Percentiles rank a stretch among this genome's conserved stretches.
Evolutionary conservation across 2,329 filamentous ascomycete genomes (phyloP).

Genomic region (Paracoccidioides lutzii): DNA sequence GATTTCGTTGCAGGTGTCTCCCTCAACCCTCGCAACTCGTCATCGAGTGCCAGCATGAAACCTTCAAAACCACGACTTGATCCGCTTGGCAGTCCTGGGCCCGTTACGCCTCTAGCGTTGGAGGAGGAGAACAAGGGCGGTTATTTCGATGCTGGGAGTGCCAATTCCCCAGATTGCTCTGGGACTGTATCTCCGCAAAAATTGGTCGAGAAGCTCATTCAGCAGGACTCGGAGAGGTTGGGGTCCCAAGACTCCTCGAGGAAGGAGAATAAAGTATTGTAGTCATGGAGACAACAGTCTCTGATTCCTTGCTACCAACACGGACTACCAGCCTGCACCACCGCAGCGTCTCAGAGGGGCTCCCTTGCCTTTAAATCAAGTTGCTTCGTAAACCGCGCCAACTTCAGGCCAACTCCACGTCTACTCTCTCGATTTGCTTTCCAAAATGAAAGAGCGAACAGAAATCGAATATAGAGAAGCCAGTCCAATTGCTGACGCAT

Average conservation of each 20-base stretch:
- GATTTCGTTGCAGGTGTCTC: constrained; percentile 29
- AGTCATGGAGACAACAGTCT: constrained; percentile 3
- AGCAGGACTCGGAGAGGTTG: constrained; percentile 22
- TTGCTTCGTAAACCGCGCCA: too few species aligned
- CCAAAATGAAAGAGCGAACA: too few species aligned
- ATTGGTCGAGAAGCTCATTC: constrained; percentile 22
- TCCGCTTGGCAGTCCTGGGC: constrained; percentile 34
- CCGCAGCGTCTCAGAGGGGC: too few species aligned
- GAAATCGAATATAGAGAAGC: too few species aligned
- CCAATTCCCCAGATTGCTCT: constrained; percentile 7
- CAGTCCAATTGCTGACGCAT: too few species aligned
- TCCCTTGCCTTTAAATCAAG: too few species aligned
- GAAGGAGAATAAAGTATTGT: constrained; percentile 19
- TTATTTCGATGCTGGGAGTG: constrained; percentile 27
- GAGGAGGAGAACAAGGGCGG: constrained; percentile 25
- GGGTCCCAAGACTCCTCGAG: constrained; percentile 16
- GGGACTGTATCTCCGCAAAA: constrained; percentile 20
- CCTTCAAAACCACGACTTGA: constrained; percentile 34
- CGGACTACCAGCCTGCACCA: not conserved
- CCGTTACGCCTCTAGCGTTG: constrained; percentile 33
- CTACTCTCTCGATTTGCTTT: too few species aligned
- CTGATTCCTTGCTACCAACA: too few species aligned
- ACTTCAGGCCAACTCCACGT: too few species aligned
- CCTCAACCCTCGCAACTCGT: constrained; percentile 18
- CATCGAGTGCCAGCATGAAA: constrained; percentile 18